Base-by-base conservation (phyloP, 306 rosid species). In the Calophaca sinica region DNA sequence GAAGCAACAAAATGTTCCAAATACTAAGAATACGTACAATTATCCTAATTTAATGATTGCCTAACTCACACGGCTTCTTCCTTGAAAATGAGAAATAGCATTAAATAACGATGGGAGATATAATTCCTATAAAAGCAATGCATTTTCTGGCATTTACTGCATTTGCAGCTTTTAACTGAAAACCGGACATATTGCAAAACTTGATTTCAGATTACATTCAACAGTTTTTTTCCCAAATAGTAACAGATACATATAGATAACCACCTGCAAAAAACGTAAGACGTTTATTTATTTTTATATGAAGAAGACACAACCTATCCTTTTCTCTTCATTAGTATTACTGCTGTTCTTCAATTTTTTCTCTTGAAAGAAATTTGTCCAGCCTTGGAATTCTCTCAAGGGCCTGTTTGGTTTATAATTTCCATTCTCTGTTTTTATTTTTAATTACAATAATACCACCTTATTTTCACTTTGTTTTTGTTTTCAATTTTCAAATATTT, bases 81-180 rank as follows among this genome's bases (percentile, higher is more conserved):
- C 52, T 74, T 13, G 52, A 68, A 67, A 62, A 60, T 41, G 57
- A 52, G 20, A 60, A 68, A 60, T 58, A 51, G 11, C 42, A 45
- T 33, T 31, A 6, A 38, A 15, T 68, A 31, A 35, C 3, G 11
- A 68, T 12, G n/a, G 11, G 20, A 11, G 52, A 64, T 29, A 65
- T 65, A 64, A 62, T 45, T 75, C 54, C 36, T 7, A 50, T 50
- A 59, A 58, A 72, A 72, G 13, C 52, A 53, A 72, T 62, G 11
- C 51, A 53, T 32, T 70, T 10, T 49, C 20, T 41, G 14, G 10
- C 49, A 68, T 62, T 68, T 63, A 62, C 46, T 44, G 54, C 81
- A 69, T 6, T 14, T 28, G 35, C 29, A 53, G 55, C 29, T 33
- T 61, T 68, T 69, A 52, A 62, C 54, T 62, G 10, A 75, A 81